phyloP scores from a whole-genome alignment of 75 land plant genomes.

The Adiantum capillusveneris region DNA sequence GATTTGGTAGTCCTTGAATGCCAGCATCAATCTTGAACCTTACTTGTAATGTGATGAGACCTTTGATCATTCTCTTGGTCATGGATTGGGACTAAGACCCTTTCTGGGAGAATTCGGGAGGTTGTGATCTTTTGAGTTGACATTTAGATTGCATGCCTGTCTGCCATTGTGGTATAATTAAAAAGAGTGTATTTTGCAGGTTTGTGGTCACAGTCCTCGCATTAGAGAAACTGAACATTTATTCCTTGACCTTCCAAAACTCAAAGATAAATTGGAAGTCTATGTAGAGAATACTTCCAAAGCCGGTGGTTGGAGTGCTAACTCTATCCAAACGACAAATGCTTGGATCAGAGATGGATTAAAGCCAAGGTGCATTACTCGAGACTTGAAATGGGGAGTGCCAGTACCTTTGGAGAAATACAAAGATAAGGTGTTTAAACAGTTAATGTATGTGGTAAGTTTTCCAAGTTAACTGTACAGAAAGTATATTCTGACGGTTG shows the following conservation, averaged over 20 bases:
- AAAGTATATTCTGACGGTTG: too few relatives aligned
- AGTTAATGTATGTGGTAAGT: not conserved
- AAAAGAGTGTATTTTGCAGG: conserved; percentile 25
- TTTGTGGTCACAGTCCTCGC: conserved; percentile 61
- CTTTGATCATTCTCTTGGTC: too few relatives aligned
- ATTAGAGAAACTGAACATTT: conserved; percentile 81
- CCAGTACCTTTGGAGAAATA: conserved; percentile 91
- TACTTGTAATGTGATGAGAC: too few relatives aligned
- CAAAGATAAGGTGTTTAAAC: conserved; percentile 76
- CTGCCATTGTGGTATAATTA: not conserved
- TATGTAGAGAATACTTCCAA: conserved; percentile 62
- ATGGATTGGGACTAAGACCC: too few relatives aligned
- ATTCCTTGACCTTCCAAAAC: conserved; percentile 83
- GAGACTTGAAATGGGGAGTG: conserved; percentile 99
- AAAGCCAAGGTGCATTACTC: conserved; percentile 85
- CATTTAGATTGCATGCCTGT: too few relatives aligned
- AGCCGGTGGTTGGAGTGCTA: conserved; percentile 88
- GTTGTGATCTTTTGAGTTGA: too few relatives aligned
- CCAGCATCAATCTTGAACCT: too few relatives aligned
- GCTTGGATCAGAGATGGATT: conserved; percentile 97
- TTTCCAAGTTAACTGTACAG: not conserved
- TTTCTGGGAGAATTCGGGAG: too few relatives aligned
- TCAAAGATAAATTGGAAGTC: conserved; percentile 54
- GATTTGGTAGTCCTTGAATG: too few relatives aligned
- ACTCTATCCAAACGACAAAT: conserved; percentile 81